A percentile compares a stretch with the other conserved stretches of the same genome.
Evolutionary conservation across 2,329 filamentous ascomycete genomes (phyloP).

Genomic region (Scytalidium sp.): DNA sequence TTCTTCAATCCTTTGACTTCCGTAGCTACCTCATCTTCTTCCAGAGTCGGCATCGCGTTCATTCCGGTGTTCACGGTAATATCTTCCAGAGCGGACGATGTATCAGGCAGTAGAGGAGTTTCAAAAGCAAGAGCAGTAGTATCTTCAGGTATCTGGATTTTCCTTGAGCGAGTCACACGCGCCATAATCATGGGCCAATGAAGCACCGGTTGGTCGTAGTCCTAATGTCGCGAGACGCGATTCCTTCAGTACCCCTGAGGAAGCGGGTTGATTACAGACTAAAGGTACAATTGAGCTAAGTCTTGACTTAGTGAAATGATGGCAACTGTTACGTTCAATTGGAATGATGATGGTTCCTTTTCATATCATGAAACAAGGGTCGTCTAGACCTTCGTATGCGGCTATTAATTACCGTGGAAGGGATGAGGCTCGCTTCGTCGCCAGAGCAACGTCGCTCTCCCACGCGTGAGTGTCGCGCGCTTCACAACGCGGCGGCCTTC

Average conservation of each 20-base stretch:
- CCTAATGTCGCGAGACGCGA: neutral
- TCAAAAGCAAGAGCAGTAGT: slow-evolving; percentile 18
- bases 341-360: neutral
- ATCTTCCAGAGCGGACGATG: slow-evolving; percentile 12
- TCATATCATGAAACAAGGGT: neutral
- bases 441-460: neutral
- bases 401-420: neutral
- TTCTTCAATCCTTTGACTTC: slow-evolving; percentile 29
- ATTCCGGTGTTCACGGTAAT: slow-evolving; percentile 10
- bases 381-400: neutral
- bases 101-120: slow-evolving; percentile 12
- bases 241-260: neutral
- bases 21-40: slow-evolving; percentile 17
- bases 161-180: slow-evolving; percentile 27
- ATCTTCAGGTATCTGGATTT: slow-evolving; percentile 26
- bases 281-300: neutral
- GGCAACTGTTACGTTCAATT: neutral
- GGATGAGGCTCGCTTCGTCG: neutral
- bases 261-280: neutral
- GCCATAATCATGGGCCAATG: slow-evolving; percentile 20
- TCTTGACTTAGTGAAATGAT: neutral
- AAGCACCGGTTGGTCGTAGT: neutral
- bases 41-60: slow-evolving; percentile 10
- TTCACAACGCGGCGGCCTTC: neutral
- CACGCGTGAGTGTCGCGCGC: neutral